Percentiles rank a stretch among this genome's conserved stretches.
Conservation (phyloP, 1,284 basidiomycete species). For the Cystobasidium pallidum region DNA sequence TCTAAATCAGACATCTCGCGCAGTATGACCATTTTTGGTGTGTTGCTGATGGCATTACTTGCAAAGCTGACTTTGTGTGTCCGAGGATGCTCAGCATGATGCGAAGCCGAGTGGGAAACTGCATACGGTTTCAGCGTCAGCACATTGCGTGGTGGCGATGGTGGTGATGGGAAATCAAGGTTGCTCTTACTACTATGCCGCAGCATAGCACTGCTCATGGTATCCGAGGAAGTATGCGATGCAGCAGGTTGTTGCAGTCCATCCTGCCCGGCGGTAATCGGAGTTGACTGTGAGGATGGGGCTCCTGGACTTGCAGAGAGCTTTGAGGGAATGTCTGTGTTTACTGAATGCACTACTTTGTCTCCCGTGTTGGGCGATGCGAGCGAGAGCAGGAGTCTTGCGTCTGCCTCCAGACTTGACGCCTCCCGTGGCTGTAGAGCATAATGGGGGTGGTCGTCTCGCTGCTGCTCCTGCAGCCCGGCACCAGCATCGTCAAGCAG, state of each 20-base stretch:
- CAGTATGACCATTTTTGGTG: constrained; percentile 4
- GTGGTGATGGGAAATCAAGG: not conserved
- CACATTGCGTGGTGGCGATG: not conserved
- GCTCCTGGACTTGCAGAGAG: constrained; percentile 1
- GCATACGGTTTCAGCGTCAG: not conserved
- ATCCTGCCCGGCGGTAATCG: too few species aligned
- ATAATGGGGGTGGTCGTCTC: not conserved
- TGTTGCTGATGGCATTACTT: not conserved
- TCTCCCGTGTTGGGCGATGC: not conserved
- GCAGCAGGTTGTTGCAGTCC: not conserved
- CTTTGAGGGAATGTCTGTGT: not conserved
- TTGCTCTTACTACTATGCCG: not conserved
- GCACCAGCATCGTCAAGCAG: not conserved
- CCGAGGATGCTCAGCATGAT: not conserved
- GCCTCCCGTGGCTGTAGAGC: not conserved
- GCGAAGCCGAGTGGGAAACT: not conserved
- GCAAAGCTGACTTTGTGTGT: not conserved
- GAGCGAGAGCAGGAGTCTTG: not conserved
- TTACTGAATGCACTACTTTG: not conserved
- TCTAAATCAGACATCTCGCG: not conserved
- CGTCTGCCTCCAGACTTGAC: not conserved
- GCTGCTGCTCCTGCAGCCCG: not conserved
- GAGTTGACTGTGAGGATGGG: not conserved
- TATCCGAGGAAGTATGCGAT: not conserved
- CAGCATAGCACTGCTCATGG: not conserved